phyloP scores from a whole-genome alignment of 2,329 filamentous ascomycete genomes.

The Fusarium temperatum region DNA sequence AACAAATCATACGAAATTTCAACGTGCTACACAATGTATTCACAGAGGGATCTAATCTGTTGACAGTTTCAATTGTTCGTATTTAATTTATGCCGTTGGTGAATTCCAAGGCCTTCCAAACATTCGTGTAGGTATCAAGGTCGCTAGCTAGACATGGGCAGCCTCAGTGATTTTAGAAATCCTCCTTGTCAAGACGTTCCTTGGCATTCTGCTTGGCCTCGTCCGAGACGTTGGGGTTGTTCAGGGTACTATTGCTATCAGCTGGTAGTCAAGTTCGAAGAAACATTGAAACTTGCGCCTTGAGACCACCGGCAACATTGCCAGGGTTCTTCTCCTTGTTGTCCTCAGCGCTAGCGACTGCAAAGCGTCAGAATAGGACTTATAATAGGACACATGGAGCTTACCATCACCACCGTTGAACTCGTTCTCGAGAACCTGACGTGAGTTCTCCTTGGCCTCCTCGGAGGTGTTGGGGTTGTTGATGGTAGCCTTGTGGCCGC shows the following conservation, averaged over 20 bases:
- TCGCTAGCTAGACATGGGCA: neutral
- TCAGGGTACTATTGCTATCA: conserved; percentile 52
- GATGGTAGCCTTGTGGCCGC: conserved; percentile 67
- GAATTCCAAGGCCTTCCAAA: neutral
- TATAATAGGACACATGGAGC: neutral
- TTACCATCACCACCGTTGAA: conserved; percentile 55
- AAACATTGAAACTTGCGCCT: conserved; percentile 52
- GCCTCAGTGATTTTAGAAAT: conserved; percentile 1
- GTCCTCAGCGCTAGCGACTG: conserved; percentile 47
- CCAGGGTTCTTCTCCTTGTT: conserved; percentile 60
- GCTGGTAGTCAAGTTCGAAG: neutral
- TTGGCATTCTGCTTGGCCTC: conserved; percentile 66
- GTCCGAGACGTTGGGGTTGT: conserved; percentile 65
- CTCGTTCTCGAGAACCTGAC: conserved; percentile 60
- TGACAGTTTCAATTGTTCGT: neutral
- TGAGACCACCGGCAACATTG: conserved; percentile 62
- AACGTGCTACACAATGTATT: neutral
- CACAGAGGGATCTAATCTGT: neutral
- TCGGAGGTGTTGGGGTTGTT: conserved; percentile 65
- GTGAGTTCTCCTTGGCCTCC: conserved; percentile 65
- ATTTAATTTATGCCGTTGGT: neutral
- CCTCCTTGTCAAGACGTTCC: conserved; percentile 55
- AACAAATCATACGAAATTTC: neutral
- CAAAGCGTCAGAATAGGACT: neutral
- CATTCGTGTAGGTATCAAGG: neutral